Percentiles rank a stretch among this genome's conserved stretches.
Conservation (phyloP, 2,329 filamentous ascomycete genomes). For the Xylariaceae sp. region DNA sequence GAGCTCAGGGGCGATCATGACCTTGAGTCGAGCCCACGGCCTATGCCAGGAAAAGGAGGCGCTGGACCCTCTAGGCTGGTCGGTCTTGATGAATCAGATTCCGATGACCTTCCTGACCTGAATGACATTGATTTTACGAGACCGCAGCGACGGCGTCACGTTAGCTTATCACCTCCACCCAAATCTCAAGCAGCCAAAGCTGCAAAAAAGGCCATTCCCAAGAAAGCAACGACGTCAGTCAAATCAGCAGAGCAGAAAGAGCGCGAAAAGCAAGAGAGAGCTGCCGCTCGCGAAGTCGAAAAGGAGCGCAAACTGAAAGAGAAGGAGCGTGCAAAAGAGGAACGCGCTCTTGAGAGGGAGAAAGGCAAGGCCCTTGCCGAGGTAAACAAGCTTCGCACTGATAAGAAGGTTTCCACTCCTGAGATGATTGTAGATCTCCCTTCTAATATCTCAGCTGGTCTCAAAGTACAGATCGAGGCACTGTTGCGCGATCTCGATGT, state of each 20-base stretch:
- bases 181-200: conserved; percentile 13
- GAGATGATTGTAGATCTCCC: conserved; percentile 78
- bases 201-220: conserved; percentile 6
- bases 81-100: conserved; percentile 25
- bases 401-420: conserved; percentile 67
- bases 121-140: conserved; percentile 34
- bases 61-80: conserved; percentile 34
- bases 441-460: conserved; percentile 43
- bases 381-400: conserved; percentile 67
- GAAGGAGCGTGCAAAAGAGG: conserved; percentile 56
- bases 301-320: conserved; percentile 53
- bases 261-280: conserved; percentile 40
- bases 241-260: conserved; percentile 33
- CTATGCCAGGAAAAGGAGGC: conserved; percentile 10
- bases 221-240: not conserved
- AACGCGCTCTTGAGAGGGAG: conserved; percentile 60
- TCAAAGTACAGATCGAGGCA: conserved; percentile 41
- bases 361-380: conserved; percentile 62
- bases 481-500: conserved; percentile 50
- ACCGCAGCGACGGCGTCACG: conserved; percentile 11
- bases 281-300: conserved; percentile 47
- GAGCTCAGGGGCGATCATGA: conserved; percentile 26
- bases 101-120: conserved; percentile 47
- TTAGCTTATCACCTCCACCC: conserved; percentile 12
- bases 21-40: conserved; percentile 10